Evolutionary conservation across 345 rosid genomes (phyloP).

Genomic region (Eucalyptus sideroxylon): DNA sequence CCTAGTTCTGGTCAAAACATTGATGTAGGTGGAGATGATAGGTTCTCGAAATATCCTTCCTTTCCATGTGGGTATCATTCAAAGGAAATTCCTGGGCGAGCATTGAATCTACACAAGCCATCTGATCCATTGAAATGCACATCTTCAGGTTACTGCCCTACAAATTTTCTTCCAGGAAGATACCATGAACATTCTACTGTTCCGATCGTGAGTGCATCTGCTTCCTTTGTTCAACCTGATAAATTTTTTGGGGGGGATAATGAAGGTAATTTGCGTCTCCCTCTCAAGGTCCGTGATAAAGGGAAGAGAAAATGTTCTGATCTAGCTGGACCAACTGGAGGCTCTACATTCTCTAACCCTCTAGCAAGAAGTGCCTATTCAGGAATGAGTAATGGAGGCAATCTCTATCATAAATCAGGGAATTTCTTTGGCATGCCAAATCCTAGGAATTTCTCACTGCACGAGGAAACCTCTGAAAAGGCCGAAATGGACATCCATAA

Average conservation of each 20-base stretch:
- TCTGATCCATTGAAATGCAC: slow-evolving; percentile 12
- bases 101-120: slow-evolving; percentile 24
- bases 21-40: slow-evolving; percentile 25
- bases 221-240: slow-evolving; percentile 35
- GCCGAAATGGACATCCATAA: slow-evolving; percentile 14
- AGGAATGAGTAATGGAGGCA: slow-evolving; percentile 20
- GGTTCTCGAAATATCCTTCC: slow-evolving; percentile 33
- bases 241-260: slow-evolving; percentile 15
- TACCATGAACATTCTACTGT: slow-evolving; percentile 9
- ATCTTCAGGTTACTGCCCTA: slow-evolving; percentile 18
- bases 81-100: slow-evolving; percentile 25
- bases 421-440: slow-evolving; percentile 28
- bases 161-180: slow-evolving; percentile 21
- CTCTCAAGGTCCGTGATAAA: slow-evolving; percentile 32
- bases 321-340: slow-evolving; percentile 15
- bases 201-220: slow-evolving; percentile 36
- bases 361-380: slow-evolving; percentile 8
- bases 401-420: slow-evolving; percentile 26
- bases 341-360: slow-evolving; percentile 12
- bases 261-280: slow-evolving; percentile 16
- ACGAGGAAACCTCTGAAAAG: slow-evolving; percentile 17
- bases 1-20: slow-evolving; percentile 30
- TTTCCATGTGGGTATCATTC: slow-evolving; percentile 28
- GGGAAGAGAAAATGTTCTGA: slow-evolving; percentile 23
- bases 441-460: slow-evolving; percentile 26